These are phyloP conservation scores for Sporothrix protearum DNA, from an alignment of 2,329 filamentous ascomycete species.

Conservation along the genomic window DNA sequence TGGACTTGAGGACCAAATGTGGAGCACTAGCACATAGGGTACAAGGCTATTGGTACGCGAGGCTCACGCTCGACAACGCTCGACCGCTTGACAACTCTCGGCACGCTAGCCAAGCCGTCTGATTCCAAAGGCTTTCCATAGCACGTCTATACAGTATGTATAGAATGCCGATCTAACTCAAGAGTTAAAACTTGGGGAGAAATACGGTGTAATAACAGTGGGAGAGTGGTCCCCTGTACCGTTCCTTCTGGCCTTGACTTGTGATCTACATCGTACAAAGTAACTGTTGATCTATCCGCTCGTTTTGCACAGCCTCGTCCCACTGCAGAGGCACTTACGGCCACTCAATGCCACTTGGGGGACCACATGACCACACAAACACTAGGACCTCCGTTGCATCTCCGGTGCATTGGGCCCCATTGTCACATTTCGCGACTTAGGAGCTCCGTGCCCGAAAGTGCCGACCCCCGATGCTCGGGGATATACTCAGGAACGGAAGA, in stretches of 20 bases:
- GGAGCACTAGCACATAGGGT: too few species aligned
- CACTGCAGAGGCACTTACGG: neutral
- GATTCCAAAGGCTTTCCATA: neutral
- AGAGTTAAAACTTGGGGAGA: neutral
- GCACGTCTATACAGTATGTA: too few species aligned
- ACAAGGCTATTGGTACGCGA: neutral
- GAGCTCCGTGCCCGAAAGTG: neutral
- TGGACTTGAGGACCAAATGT: neutral
- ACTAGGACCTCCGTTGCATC: neutral
- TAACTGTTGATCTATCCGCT: neutral
- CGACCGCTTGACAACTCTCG: neutral
- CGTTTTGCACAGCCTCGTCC: conserved; percentile 10
- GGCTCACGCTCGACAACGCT: neutral
- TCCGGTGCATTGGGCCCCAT: neutral
- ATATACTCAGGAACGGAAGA: neutral
- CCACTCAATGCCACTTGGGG: neutral
- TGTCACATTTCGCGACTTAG: neutral
- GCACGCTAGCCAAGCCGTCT: neutral
- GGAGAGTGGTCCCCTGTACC: neutral
- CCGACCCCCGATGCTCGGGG: neutral
- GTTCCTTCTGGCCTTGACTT: neutral
- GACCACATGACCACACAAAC: neutral
- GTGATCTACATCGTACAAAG: neutral
- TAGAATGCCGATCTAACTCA: too few species aligned
- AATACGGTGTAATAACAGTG: too few species aligned